A percentile compares a stretch with the other conserved stretches of the same genome.
phyloP scores from a whole-genome alignment of 75 land plant genomes.

The Pinus taeda region DNA sequence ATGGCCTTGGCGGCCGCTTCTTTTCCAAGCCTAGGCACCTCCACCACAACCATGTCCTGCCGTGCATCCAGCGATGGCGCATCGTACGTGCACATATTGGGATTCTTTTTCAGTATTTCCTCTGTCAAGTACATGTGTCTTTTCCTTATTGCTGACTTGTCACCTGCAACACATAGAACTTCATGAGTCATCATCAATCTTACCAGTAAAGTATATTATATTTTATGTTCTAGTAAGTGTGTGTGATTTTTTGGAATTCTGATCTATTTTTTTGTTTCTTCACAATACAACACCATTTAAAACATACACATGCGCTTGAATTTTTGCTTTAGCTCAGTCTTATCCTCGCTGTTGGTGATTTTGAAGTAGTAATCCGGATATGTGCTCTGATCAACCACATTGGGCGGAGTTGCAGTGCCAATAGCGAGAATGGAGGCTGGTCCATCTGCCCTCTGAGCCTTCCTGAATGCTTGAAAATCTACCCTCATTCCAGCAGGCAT shows the following conservation, averaged over 20 bases:
- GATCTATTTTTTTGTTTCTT: no score
- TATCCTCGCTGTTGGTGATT: conserved; percentile 53
- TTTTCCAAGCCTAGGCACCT: conserved; percentile 32
- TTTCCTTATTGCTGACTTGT: conserved; percentile 8
- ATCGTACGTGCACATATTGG: conserved; percentile 8
- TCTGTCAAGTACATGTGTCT: conserved; percentile 13
- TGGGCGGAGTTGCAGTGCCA: conserved; percentile 28
- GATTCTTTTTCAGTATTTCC: conserved; percentile 12
- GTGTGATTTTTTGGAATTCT: no score
- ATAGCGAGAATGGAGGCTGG: conserved; percentile 21
- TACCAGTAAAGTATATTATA: no score
- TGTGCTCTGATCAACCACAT: conserved; percentile 23
- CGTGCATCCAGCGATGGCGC: conserved; percentile 15
- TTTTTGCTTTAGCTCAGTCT: conserved; percentile 44
- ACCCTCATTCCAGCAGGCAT: neutral
- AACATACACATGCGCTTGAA: conserved; percentile 44
- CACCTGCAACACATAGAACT: conserved; percentile 4
- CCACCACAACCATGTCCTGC: conserved; percentile 19
- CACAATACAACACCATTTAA: no score
- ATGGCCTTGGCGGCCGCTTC: conserved; percentile 31
- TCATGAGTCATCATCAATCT: no score
- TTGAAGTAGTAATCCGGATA: conserved; percentile 52
- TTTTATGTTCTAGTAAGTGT: no score
- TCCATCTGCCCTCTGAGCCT: conserved; percentile 2
- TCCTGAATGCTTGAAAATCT: neutral